phyloP scores from a whole-genome alignment of 2,329 filamentous ascomycete species.

The Monosporascus sp. region DNA sequence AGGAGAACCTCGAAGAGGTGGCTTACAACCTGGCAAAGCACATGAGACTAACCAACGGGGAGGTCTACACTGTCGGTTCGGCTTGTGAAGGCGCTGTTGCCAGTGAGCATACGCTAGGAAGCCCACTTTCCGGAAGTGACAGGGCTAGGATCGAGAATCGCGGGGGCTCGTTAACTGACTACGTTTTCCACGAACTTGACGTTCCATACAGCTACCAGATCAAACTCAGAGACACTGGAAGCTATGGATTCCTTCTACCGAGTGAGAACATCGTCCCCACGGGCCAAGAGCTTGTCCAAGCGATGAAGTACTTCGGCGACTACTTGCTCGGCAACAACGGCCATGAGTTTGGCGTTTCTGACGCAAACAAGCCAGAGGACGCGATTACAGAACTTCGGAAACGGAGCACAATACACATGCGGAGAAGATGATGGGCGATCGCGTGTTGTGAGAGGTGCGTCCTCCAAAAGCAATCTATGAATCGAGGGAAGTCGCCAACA shows the following conservation, averaged over 20 bases:
- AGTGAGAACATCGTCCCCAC: conserved; percentile 82
- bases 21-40: conserved; percentile 83
- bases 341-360: conserved; percentile 41
- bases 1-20: conserved; percentile 89
- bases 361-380: conserved; percentile 13
- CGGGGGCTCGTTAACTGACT: conserved; percentile 86
- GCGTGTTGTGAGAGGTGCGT: no score
- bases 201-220: conserved; percentile 88
- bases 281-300: conserved; percentile 79
- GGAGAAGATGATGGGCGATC: background rate
- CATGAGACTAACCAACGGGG: conserved; percentile 73
- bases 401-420: conserved; percentile 6
- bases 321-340: conserved; percentile 69
- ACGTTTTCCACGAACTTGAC: conserved; percentile 84
- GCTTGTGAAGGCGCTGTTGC: conserved; percentile 77
- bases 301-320: conserved; percentile 76
- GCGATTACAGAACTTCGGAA: conserved; percentile 16
- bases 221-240: conserved; percentile 88
- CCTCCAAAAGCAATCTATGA: no score
- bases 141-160: conserved; percentile 58
- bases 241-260: conserved; percentile 88
- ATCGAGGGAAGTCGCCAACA: no score
- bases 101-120: conserved; percentile 19
- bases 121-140: conserved; percentile 16
- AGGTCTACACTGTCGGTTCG: conserved; percentile 70